phyloP scores from a whole-genome alignment of 2,329 filamentous ascomycete species.

The Xylaria polymorpha region DNA sequence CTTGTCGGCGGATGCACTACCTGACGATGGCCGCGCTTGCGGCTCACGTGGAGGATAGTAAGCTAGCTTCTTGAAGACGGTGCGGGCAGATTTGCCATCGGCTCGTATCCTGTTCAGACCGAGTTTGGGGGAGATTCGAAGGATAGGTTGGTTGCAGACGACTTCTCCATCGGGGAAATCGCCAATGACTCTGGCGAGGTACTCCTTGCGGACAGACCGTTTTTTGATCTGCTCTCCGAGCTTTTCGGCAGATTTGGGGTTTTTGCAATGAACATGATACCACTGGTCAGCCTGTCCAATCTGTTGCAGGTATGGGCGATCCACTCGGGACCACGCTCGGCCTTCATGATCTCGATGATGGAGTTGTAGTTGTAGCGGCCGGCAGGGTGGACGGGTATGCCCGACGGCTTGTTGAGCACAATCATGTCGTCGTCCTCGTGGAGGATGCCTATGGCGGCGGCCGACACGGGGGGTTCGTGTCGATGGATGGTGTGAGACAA shows the following conservation, averaged over 20 bases:
- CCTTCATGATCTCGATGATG: conserved; percentile 90
- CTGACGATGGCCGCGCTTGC: conserved; percentile 25
- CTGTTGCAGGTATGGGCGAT: conserved; percentile 82
- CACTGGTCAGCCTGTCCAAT: conserved; percentile 92
- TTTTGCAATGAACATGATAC: conserved; percentile 98
- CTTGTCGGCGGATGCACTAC: conserved; percentile 39
- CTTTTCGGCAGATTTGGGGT: conserved; percentile 79
- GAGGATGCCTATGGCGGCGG: conserved; percentile 80
- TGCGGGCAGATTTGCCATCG: conserved; percentile 88
- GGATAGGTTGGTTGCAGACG: conserved; percentile 91
- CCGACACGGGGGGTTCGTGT: conserved; percentile 93
- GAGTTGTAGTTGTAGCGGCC: conserved; percentile 97
- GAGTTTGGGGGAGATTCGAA: conserved; percentile 93
- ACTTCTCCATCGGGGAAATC: conserved; percentile 92
- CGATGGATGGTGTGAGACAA: conserved; percentile 94
- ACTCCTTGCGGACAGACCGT: conserved; percentile 92
- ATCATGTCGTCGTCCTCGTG: conserved; percentile 94
- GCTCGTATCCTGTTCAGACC: conserved; percentile 94
- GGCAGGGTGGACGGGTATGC: conserved; percentile 93
- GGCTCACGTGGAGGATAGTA: conserved; percentile 76
- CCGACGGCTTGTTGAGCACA: conserved; percentile 96
- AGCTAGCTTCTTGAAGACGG: conserved; percentile 91
- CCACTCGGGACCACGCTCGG: conserved; percentile 71
- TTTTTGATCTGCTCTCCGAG: conserved; percentile 81
- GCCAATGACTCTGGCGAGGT: conserved; percentile 89